Percentiles rank a stretch among this genome's conserved stretches.
Evolutionary conservation across 192 early-diverging fungal genomes (phyloP).

Genomic region (Podila verticillata): DNA sequence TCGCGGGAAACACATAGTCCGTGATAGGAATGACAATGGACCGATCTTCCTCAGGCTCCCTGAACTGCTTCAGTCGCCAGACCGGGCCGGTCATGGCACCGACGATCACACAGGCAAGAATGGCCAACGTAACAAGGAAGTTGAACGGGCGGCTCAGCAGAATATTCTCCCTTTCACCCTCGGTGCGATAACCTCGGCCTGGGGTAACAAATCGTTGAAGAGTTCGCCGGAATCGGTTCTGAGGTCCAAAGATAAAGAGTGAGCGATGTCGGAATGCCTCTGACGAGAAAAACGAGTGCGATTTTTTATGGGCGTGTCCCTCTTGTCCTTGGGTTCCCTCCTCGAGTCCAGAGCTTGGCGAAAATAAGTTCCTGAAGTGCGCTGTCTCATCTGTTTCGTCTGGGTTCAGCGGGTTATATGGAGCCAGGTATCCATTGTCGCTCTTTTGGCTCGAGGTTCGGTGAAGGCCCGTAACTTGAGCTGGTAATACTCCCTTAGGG

Average conservation of each 20-base stretch:
- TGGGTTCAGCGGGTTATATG: constrained; percentile 9
- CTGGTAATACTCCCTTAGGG: background rate
- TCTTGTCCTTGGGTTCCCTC: background rate
- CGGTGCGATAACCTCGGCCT: constrained; percentile 57
- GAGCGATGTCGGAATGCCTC: constrained; percentile 51
- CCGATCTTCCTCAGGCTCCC: background rate
- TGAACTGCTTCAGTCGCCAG: constrained; percentile 55
- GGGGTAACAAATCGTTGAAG: constrained; percentile 63
- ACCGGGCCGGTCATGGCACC: constrained; percentile 57
- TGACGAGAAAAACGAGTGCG: constrained; percentile 9
- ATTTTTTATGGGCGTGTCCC: background rate
- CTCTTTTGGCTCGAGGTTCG: constrained; percentile 13
- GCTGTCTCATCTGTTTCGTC: constrained; percentile 21
- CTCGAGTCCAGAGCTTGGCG: background rate
- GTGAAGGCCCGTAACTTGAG: constrained; percentile 9
- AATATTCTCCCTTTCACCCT: constrained; percentile 52
- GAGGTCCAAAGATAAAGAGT: constrained; percentile 60
- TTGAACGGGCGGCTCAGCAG: constrained; percentile 56
- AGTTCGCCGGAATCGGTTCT: constrained; percentile 54
- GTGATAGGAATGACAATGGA: constrained; percentile 37
- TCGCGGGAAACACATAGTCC: constrained; percentile 58
- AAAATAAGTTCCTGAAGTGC: constrained; percentile 30
- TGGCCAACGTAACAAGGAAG: constrained; percentile 55
- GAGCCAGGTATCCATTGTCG: background rate
- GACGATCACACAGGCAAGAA: constrained; percentile 59